Base-by-base conservation (phyloP, 352 stramenopile genomes). In the Pythium sukuiense region DNA sequence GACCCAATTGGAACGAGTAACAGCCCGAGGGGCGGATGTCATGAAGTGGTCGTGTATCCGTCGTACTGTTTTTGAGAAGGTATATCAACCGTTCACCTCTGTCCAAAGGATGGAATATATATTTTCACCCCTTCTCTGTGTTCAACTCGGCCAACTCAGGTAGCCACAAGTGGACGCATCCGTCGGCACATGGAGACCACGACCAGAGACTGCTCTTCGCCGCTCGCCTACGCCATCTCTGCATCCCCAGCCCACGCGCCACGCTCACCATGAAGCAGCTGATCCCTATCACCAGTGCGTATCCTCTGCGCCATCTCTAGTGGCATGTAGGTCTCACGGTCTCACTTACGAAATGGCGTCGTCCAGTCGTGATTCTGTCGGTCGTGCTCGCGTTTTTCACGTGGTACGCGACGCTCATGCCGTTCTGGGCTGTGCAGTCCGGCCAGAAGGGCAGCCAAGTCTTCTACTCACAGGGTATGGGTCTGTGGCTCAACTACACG, bases 401-500 rank as follows among this genome's bases (percentile, higher is more conserved):
- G 33, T 93, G 85, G 85, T 93, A 92, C 70, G 71, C 76, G 60
- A 84, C 79, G 54, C 78, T 93, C 35, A 74, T 84, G 72, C 83
- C 85, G 24, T 76, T 75, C 29, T 93, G 85, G 85, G 63, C 90
- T 48, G 73, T 74, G 52, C 85, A 93, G 74, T 79, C 76, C 1
- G 85, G 85, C 30, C 66, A 84, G 59, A 80, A 76, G 33, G 73
- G 69, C 52, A 57, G 26, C 33, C 50, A 49, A 13, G 41, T 81
- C n/a, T 85, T 83, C 65, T 93, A 93, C 74, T 83, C 85, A 33
- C 85, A 93, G 68, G 85, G 85, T 55, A 79, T 93, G 52, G 85
- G 85, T 1, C 64, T 93, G 20, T 93, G 85, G 85, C 81, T 90
- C 61, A 93, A 93, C 67, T 93, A 85, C 72, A 93, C 85, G 3